Percentiles rank a stretch among this genome's conserved stretches.
Conservation (phyloP, 331 rosid species). For the Malus hybrid region DNA sequence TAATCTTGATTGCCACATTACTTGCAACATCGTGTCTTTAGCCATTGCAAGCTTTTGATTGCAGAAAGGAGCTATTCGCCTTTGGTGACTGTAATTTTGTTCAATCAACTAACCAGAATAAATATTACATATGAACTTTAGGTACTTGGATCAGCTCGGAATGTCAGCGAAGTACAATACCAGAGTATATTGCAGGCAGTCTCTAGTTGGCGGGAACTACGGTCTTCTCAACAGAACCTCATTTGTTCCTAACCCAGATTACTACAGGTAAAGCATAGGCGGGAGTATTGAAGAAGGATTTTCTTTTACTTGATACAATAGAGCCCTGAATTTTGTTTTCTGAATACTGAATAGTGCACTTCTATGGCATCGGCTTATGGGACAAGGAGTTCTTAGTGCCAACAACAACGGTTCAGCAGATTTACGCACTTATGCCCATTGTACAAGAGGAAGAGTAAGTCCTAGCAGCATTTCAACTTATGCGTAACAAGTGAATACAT, state of each 20-base stretch:
- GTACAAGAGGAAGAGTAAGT: constrained; percentile 79
- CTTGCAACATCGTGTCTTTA: constrained; percentile 10
- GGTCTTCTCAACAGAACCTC: constrained; percentile 67
- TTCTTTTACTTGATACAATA: neutral
- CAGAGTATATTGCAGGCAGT: constrained; percentile 79
- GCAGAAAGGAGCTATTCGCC: neutral
- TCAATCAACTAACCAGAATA: neutral
- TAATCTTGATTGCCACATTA: constrained; percentile 23
- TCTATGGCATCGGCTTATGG: constrained; percentile 84
- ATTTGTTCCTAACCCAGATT: constrained; percentile 81
- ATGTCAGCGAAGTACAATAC: constrained; percentile 65
- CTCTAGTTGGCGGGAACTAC: constrained; percentile 77
- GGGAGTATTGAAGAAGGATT: neutral
- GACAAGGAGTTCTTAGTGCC: constrained; percentile 53
- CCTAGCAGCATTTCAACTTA: neutral
- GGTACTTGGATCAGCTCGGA: constrained; percentile 97
- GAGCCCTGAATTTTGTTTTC: neutral
- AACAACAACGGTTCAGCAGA: constrained; percentile 39
- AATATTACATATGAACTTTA: constrained; percentile 1
- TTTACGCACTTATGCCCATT: constrained; percentile 84
- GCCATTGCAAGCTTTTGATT: neutral
- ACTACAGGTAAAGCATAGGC: constrained; percentile 50
- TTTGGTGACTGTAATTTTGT: neutral
- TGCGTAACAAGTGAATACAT: neutral
- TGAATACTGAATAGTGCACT: constrained; percentile 55